These are phyloP conservation scores for Yamadazyma dushanensis DNA, from an alignment of 1,139 yeast species.

Conservation along the genomic window DNA sequence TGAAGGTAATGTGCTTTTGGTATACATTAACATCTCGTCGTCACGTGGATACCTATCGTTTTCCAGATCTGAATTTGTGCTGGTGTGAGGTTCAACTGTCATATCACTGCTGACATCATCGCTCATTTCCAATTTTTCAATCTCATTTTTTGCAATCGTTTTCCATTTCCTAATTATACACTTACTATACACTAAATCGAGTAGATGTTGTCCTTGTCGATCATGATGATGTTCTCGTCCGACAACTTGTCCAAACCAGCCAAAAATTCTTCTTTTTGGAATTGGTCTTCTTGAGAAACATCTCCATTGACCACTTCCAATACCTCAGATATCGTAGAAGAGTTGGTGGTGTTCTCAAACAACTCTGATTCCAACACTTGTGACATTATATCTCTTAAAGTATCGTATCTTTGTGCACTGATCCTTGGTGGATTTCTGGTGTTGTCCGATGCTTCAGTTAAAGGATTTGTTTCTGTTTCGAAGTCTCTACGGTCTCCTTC, in stretches of 20 bases:
- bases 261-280: slow-evolving; percentile 49
- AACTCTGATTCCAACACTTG: slow-evolving; percentile 45
- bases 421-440: slow-evolving; percentile 22
- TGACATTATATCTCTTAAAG: slow-evolving; percentile 48
- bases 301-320: slow-evolving; percentile 49
- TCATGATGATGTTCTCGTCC: slow-evolving; percentile 57
- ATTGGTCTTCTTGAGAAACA: slow-evolving; percentile 63
- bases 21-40: slow-evolving; percentile 41
- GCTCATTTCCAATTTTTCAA: neutral
- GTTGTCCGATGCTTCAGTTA: slow-evolving; percentile 24
- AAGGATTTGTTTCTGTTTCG: slow-evolving; percentile 23
- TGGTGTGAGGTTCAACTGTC: neutral
- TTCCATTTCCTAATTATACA: neutral
- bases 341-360: slow-evolving; percentile 44
- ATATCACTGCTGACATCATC: neutral
- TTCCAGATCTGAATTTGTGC: neutral
- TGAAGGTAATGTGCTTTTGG: slow-evolving; percentile 39
- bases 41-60: neutral
- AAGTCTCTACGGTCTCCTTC: slow-evolving; percentile 14
- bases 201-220: slow-evolving; percentile 64
- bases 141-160: slow-evolving; percentile 2
- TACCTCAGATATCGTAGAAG: slow-evolving; percentile 47
- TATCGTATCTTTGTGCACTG: slow-evolving; percentile 49
- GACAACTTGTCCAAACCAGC: slow-evolving; percentile 56
- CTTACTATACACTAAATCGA: slow-evolving; percentile 35